These are phyloP conservation scores for Picocystis sp. DNA, from an alignment of 163 green algal species.

Conservation along the genomic window DNA sequence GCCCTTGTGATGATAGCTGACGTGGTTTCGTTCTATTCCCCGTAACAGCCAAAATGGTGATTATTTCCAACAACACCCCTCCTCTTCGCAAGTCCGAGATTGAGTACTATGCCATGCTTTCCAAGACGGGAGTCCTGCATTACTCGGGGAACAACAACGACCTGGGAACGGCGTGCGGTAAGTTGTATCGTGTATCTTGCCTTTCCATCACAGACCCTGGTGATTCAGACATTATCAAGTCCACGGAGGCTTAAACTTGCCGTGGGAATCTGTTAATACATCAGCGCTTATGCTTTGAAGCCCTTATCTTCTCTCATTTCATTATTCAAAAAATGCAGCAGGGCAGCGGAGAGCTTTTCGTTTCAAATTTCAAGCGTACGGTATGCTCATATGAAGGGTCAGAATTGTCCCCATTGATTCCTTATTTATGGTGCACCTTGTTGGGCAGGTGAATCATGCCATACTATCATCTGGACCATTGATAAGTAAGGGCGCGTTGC, in stretches of 20 bases:
- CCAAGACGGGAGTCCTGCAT: constrained; percentile 94
- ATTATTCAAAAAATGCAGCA: too few species aligned
- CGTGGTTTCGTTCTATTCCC: background rate
- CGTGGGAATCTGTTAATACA: too few species aligned
- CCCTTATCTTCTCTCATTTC: too few species aligned
- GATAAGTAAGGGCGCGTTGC: too few species aligned
- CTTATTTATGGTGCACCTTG: too few species aligned
- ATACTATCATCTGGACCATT: too few species aligned
- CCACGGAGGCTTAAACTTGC: constrained; percentile 19
- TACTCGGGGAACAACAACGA: constrained; percentile 96
- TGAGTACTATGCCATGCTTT: constrained; percentile 99
- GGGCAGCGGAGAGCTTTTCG: too few species aligned
- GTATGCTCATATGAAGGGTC: too few species aligned
- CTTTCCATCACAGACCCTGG: constrained; percentile 91
- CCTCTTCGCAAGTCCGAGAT: constrained; percentile 91
- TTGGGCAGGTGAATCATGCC: too few species aligned
- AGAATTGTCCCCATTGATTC: too few species aligned
- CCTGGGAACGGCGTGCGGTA: constrained; percentile 92
- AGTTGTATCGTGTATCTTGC: constrained; percentile 80
- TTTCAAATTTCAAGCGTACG: too few species aligned
- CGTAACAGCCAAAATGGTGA: constrained; percentile 82
- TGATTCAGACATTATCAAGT: constrained; percentile 70
- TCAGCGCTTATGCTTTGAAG: too few species aligned
- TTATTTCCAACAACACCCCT: constrained; percentile 95
- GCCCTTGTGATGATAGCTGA: background rate